Evolutionary conservation across 2,329 filamentous ascomycete species (phyloP), one percentile per base, ranked within the genome.

Genomic region (Neopestalotiopsis sp.): DNA sequence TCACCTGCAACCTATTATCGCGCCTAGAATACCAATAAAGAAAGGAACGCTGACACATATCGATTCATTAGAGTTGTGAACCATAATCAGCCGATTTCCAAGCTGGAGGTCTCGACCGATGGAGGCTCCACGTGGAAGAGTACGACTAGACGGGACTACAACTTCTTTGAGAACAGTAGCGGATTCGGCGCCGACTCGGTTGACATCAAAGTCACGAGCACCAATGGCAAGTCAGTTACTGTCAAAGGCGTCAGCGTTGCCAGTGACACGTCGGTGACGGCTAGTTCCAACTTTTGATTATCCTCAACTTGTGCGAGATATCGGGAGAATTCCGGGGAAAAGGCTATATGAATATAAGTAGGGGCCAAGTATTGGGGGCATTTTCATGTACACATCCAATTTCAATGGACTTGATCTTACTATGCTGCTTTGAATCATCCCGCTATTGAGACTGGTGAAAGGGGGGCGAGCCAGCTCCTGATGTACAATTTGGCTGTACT

Each of bases 31-130:
- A 28, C 24, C 24, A 28, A 28, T 28, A 0, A 28, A 28, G 24
- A 28, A 4, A 28, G 24, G 24, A 28, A 38, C 10, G 34, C 34
- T 38, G 10, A 38, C 34, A 10, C 10, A 10, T 38, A 2, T 38
- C 34, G 34, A 38, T 10, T 2, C 34, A 38, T 10, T 10, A 38
- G 34, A 77, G 89, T 91, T 58, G 82, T 90, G 74, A 91, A 91
- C 78, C 80, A 86, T 74, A 90, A 90, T 76, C 82, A 87, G 69
- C 82, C 84, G 17, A 84, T 91, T 56, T 73, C 81, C 66, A 83
- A 80, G 71, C 82, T 92, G 30, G 89, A 91, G 72, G 89, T 91
- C 69, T 89, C 86, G 69, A 88, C 83, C 20, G 86, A 92, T 74
- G 84, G 86, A 12, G 89, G 89, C 20, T 82, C 73, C 66, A 87